phyloP scores from a whole-genome alignment of 768 basidiomycete species.

The Leccinellum luteum region DNA sequence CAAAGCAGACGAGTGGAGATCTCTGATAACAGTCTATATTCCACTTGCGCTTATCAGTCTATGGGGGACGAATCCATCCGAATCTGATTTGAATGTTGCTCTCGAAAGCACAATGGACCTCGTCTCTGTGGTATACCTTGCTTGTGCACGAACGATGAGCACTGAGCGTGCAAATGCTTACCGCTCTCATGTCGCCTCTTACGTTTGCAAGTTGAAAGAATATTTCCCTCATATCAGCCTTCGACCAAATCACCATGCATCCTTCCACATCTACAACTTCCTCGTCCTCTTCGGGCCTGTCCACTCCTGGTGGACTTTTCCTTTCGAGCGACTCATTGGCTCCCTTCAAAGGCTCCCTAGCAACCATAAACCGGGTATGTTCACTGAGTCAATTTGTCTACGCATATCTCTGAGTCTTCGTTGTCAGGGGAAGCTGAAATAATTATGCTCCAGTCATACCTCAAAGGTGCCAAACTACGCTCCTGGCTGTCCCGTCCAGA shows the following conservation, averaged over 20 bases:
- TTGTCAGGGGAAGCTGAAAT: slow-evolving; percentile 6
- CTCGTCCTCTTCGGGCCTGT: slow-evolving; percentile 37
- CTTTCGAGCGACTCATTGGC: slow-evolving; percentile 25
- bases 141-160: slow-evolving; percentile 15
- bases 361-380: slow-evolving; percentile 39
- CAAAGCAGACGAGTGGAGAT: slow-evolving; percentile 39
- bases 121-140: slow-evolving; percentile 25
- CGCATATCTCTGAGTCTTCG: background rate
- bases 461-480: slow-evolving; percentile 10
- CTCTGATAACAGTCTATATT: slow-evolving; percentile 29
- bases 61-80: slow-evolving; percentile 22
- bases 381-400: accelerated
- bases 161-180: slow-evolving; percentile 7
- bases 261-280: slow-evolving; percentile 34
- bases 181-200: slow-evolving; percentile 13
- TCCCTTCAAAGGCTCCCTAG: slow-evolving; percentile 17
- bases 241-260: slow-evolving; percentile 31
- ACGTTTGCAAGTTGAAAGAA: slow-evolving; percentile 12
- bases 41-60: slow-evolving; percentile 34
- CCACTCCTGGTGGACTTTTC: slow-evolving; percentile 31
- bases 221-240: slow-evolving; percentile 13
- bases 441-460: slow-evolving; percentile 15
- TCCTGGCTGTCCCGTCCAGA: slow-evolving; percentile 18
- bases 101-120: slow-evolving; percentile 32
- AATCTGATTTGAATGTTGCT: background rate